Base-by-base conservation (phyloP, 768 basidiomycete species). In the Kockovaella imperatae region DNA sequence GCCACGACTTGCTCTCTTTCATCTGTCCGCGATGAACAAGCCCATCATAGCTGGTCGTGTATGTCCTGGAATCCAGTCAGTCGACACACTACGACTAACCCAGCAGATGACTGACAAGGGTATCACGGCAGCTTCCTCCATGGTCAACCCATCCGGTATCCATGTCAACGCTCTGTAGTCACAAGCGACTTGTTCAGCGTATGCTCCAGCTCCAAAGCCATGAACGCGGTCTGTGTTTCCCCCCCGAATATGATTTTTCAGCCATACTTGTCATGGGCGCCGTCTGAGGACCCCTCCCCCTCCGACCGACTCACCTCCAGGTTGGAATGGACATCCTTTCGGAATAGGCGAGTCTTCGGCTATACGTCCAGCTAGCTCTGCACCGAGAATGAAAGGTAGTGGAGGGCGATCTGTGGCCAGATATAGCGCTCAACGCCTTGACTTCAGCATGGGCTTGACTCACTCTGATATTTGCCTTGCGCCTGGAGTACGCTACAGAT, bases 1-100 rank as follows among this genome's bases (percentile, higher is more conserved):
- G 17, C 11, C 18, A 18, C 3, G 35, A 62, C 75, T 40, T 30
- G 82, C 87, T 89, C 45, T 80, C 72, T 64, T 89, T 81, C 34
- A 90, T 72, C 38, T 85, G 74, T 11, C 87, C 93, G 42, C 90
- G 76, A 10, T 84, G 85, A 0, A 89, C 84, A 13, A 99, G 74
- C 0, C 83, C 95, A 63, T 91, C 90, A 59, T 95, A 96, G 53
- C 83, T 84, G 5, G 93, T 97, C 0, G 89, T 87, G 80, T 85
- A 61, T 7, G 67, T 68, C 35, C 57, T 63, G 34, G 21, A 3
- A 25, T n/a, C 20, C 38, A 3, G 17, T 14, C 36, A 40, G 7
- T 38, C 24, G 25, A 31, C 4, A 41, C 5, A 29, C n/a, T n/a
- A 39, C 11, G 15, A 10, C 14, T 3, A 23, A 14, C n/a, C n/a